phyloP scores from a whole-genome alignment of 345 rosid species.

The Citrus hindsii region DNA sequence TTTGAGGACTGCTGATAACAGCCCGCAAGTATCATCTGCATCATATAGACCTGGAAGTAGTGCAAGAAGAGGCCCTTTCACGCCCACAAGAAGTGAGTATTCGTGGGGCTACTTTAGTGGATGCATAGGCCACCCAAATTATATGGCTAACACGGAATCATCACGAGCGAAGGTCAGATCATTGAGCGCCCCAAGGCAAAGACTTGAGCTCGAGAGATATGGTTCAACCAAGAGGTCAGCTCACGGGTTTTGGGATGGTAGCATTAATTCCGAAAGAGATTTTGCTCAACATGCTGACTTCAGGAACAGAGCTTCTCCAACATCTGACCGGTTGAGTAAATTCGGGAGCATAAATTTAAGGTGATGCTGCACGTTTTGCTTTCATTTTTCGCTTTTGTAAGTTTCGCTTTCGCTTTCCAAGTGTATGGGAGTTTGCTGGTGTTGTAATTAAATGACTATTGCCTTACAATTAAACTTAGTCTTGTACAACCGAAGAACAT shows the following conservation, averaged over 20 bases:
- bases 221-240: constrained; percentile 34
- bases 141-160: constrained; percentile 92
- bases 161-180: constrained; percentile 83
- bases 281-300: constrained; percentile 34
- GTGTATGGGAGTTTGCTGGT: constrained; percentile 10
- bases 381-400: background rate
- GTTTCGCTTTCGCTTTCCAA: background rate
- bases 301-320: constrained; percentile 30
- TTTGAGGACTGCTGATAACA: constrained; percentile 52
- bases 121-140: constrained; percentile 72
- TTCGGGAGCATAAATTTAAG: constrained; percentile 29
- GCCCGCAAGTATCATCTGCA: constrained; percentile 62
- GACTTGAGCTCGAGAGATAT: constrained; percentile 57
- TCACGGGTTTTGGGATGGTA: constrained; percentile 45
- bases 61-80: constrained; percentile 67
- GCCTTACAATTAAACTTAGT: background rate
- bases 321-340: constrained; percentile 32
- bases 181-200: constrained; percentile 92
- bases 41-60: constrained; percentile 68
- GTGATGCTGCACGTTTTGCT: constrained; percentile 16
- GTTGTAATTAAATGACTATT: constrained; percentile 30
- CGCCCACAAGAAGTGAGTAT: constrained; percentile 76
- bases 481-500: background rate
- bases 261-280: constrained; percentile 38
- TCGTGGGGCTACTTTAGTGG: constrained; percentile 61